phyloP scores from a whole-genome alignment of 495 filamentous ascomycete species.

The Recurvomyces mirabilis region DNA sequence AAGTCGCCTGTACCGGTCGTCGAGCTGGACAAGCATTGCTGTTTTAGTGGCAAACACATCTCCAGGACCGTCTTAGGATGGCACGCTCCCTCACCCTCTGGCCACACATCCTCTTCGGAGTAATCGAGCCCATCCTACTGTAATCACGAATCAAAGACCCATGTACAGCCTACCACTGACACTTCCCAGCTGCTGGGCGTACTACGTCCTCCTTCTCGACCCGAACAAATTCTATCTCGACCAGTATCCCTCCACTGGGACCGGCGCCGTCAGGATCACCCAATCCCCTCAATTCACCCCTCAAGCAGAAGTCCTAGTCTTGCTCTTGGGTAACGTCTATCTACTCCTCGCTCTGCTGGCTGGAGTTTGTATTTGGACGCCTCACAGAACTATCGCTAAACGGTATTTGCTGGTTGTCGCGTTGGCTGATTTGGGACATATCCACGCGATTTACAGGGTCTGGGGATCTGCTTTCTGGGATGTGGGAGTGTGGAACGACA shows the following conservation, averaged over 20 bases:
- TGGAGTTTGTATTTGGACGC: constrained; percentile 1
- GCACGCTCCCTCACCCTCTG: not conserved
- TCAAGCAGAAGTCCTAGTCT: not conserved
- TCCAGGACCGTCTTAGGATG: too few relatives aligned
- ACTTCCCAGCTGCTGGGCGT: too few relatives aligned
- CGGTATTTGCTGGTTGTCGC: not conserved
- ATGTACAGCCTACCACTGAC: not conserved
- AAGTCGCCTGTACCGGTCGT: too few relatives aligned
- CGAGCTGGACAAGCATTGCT: too few relatives aligned
- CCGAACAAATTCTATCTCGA: not conserved
- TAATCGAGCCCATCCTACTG: constrained; percentile 1
- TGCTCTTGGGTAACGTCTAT: constrained; percentile 2
- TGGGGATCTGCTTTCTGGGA: constrained; percentile 2
- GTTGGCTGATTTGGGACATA: constrained; percentile 1
- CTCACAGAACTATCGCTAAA: not conserved
- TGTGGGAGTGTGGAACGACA: constrained; percentile 2
- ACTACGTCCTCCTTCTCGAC: not conserved
- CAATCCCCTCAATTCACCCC: not conserved
- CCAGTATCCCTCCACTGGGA: not conserved
- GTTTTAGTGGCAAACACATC: too few relatives aligned
- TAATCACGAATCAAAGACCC: not conserved
- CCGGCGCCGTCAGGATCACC: not conserved
- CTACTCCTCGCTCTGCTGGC: constrained; percentile 1
- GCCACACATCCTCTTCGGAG: not conserved
- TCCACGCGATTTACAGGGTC: not conserved